Percentiles rank a stretch among this genome's conserved stretches.
phyloP scores from a whole-genome alignment of 2,329 filamentous ascomycete species.

The Nannizziopsis barbatae region DNA sequence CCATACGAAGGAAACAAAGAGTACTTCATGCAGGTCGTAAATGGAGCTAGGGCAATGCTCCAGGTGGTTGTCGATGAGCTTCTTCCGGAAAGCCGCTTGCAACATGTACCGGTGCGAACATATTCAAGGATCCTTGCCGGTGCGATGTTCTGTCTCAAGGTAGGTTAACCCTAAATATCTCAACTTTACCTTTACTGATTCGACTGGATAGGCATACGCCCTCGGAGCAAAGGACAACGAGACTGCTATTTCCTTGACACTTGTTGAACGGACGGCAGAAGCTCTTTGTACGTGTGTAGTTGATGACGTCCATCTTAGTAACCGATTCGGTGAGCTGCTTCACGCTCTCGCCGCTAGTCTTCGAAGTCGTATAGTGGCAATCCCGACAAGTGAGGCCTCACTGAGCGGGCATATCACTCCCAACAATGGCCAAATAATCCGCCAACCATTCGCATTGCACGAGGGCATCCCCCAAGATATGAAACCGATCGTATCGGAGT shows the following conservation, averaged over 20 bases:
- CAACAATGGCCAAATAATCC: constrained; percentile 10
- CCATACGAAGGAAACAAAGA: constrained; percentile 36
- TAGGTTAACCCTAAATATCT: constrained; percentile 14
- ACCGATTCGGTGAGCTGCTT: constrained; percentile 46
- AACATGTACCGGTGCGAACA: constrained; percentile 46
- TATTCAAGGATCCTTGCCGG: constrained; percentile 48
- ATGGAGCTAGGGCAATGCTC: constrained; percentile 43
- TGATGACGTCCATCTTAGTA: constrained; percentile 50
- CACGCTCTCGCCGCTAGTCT: constrained; percentile 15
- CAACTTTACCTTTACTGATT: constrained; percentile 9
- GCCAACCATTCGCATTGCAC: constrained; percentile 9
- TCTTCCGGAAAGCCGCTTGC: constrained; percentile 40
- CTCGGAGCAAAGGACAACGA: constrained; percentile 47
- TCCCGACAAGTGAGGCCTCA: constrained; percentile 7
- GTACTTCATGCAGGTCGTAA: constrained; percentile 45
- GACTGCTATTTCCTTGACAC: constrained; percentile 39
- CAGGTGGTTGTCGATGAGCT: constrained; percentile 44
- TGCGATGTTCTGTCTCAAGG: constrained; percentile 47
- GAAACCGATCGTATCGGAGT: constrained; percentile 8
- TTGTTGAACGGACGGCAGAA: constrained; percentile 42
- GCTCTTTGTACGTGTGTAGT: constrained; percentile 45
- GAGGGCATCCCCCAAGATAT: constrained; percentile 8
- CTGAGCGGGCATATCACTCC: constrained; percentile 15
- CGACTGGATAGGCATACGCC: constrained; percentile 36
- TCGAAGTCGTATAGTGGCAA: constrained; percentile 14